These are phyloP conservation scores for Didymella exigua DNA, from an alignment of 2,329 filamentous ascomycete species.

Conservation along the genomic window DNA sequence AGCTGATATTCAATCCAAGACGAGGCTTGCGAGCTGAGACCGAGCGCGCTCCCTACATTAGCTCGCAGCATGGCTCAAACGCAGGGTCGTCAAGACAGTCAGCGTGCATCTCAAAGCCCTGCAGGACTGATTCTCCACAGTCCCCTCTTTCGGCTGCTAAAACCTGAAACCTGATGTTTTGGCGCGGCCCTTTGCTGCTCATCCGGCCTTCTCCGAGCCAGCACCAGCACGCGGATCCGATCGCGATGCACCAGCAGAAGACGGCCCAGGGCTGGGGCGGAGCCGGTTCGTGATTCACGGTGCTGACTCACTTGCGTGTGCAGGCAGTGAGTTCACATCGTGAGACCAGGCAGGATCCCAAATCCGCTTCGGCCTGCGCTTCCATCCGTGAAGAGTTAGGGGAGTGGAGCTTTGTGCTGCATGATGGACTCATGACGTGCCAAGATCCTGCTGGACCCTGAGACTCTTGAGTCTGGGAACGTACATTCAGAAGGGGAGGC, in stretches of 20 bases:
- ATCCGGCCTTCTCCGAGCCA: slow-evolving; percentile 29
- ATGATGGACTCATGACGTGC: slow-evolving; percentile 1
- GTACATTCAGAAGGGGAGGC: too few relatives aligned
- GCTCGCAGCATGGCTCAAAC: neutral
- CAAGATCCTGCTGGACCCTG: slow-evolving; percentile 4
- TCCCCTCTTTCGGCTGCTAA: slow-evolving; percentile 18
- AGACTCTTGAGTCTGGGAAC: neutral
- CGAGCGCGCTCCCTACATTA: neutral
- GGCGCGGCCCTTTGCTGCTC: slow-evolving; percentile 19
- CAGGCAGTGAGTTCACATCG: neutral
- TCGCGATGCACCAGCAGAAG: neutral
- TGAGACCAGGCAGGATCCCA: neutral
- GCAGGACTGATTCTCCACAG: slow-evolving; percentile 10
- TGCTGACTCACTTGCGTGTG: neutral
- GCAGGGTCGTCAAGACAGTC: neutral
- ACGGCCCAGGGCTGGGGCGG: too few relatives aligned
- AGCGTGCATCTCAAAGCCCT: neutral
- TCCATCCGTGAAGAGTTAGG: neutral
- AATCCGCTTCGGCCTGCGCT: neutral
- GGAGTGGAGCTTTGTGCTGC: neutral
- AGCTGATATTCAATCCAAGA: neutral
- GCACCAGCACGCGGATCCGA: neutral
- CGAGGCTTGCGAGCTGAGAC: too few relatives aligned
- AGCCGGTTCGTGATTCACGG: neutral
- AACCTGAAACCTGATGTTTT: slow-evolving; percentile 21